Percentiles rank a stretch among this genome's conserved stretches.
These are phyloP conservation scores for Ulmus americana DNA, from an alignment of 331 rosid genomes.

Conservation along the genomic window DNA sequence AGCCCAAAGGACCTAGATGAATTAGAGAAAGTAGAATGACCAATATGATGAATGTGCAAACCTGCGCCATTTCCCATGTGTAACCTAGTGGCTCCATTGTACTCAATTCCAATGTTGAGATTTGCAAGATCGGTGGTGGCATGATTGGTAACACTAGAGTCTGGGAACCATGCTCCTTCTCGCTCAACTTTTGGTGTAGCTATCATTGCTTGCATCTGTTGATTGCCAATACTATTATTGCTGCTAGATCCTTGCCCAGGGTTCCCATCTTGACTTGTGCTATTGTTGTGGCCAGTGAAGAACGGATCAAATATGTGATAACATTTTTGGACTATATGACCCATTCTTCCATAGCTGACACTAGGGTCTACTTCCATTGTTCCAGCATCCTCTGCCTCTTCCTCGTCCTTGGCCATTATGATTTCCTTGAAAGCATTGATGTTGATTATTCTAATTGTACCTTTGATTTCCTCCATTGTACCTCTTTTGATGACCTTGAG, in stretches of 20 bases:
- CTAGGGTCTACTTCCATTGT: background rate
- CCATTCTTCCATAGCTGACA: background rate
- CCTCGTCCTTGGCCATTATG: too few species aligned
- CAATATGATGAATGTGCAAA: background rate
- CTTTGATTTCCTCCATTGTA: too few species aligned
- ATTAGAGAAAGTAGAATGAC: background rate
- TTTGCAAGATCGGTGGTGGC: background rate
- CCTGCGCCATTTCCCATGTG: background rate
- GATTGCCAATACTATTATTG: background rate
- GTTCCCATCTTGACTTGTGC: background rate
- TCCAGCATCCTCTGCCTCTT: too few species aligned
- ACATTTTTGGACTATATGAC: background rate
- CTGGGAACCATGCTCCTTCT: conserved; percentile 12
- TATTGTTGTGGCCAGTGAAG: background rate
- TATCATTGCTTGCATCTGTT: background rate
- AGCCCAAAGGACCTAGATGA: too few species aligned
- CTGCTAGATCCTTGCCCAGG: background rate
- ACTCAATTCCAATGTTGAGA: background rate
- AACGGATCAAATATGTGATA: background rate
- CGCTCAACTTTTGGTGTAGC: background rate
- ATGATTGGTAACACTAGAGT: background rate
- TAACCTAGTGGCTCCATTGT: background rate
- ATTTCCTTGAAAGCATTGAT: too few species aligned
- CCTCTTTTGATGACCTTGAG: too few species aligned
- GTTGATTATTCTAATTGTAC: too few species aligned